Base-by-base conservation (phyloP, 495 filamentous ascomycete genomes). In the Penicillium canescens region DNA sequence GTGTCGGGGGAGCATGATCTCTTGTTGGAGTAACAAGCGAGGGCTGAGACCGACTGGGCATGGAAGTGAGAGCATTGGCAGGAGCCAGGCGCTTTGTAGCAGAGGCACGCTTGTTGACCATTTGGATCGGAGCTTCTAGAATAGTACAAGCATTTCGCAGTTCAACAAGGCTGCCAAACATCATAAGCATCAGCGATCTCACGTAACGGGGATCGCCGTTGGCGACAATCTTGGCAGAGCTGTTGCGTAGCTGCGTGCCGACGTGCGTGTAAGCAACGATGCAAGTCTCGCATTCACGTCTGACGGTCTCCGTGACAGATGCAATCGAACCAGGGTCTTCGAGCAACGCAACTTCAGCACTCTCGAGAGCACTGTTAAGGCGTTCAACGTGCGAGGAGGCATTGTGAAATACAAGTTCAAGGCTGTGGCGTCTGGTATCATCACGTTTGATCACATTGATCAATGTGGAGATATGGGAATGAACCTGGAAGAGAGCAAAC, bases 121-220 rank as follows among this genome's bases (percentile, higher is more conserved):
- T 35, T 12, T 52, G 48, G 14, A 74, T 46, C 24, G 66, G 61
- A 47, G 69, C 60, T 21, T 71, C 67, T 26, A 82, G 69, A 35
- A 67, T 70, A 20, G 68, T 61, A 59, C 78, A 80, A 23, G 78
- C 73, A 62, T 83, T 82, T 10, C 75, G 86, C 43, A 92, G 71
- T 65, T 96, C 92, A 59, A 89, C 82, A 24, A 90, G 79, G 59
- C 89, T 89, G 45, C 89, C 88, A 62, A 89, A 95, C 31, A 94
- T 77, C 68, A 88, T 84, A 40, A 92, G 77, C 76, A 96, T 79
- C 51, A 95, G 70, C 0, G 86, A 91, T 8, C 92, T 85, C 46
- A 94, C 83, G 60, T 92, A 92, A 16, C 87, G 82, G 6, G 86
- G 81, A 61, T 96, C 89, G 20, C 83, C 85, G 54, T 90, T 86